phyloP scores from a whole-genome alignment of 164 flowering plant species.

The Santalum album region DNA sequence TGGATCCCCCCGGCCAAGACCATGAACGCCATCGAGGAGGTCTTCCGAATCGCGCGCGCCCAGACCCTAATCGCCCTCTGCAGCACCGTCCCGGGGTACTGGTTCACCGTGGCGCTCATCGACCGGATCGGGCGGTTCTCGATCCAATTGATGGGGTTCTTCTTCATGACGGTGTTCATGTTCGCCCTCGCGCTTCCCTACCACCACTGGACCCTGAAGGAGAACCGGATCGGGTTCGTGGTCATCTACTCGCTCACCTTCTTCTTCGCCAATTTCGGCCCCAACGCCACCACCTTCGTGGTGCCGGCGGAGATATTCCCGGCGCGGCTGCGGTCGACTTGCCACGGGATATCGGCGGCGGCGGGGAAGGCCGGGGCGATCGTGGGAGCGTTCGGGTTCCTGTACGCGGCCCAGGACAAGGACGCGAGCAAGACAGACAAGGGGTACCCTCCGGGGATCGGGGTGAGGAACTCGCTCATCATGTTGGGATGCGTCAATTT shows the following conservation, averaged over 20 bases:
- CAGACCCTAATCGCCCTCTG: slow-evolving; percentile 35
- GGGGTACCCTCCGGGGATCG: slow-evolving; percentile 41
- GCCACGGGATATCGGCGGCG: slow-evolving; percentile 46
- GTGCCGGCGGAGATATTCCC: slow-evolving; percentile 53
- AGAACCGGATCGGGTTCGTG: slow-evolving; percentile 32
- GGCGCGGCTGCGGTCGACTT: slow-evolving; percentile 40
- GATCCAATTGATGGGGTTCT: slow-evolving; percentile 34
- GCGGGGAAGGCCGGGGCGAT: slow-evolving; percentile 47
- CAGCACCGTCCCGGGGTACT: slow-evolving; percentile 34
- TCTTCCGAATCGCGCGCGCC: slow-evolving; percentile 26
- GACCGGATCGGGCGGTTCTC: slow-evolving; percentile 29
- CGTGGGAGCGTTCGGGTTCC: slow-evolving; percentile 41
- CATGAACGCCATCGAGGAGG: slow-evolving; percentile 34
- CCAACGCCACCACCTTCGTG: slow-evolving; percentile 39
- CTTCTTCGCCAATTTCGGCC: slow-evolving; percentile 49
- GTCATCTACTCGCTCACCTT: slow-evolving; percentile 36
- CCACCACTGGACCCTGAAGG: slow-evolving; percentile 32
- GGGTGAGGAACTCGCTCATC: slow-evolving; percentile 31
- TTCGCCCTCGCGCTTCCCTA: slow-evolving; percentile 42
- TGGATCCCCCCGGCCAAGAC: slow-evolving; percentile 29
- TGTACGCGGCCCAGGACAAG: slow-evolving; percentile 26
- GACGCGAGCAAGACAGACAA: slow-evolving; percentile 19
- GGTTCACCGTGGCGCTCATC: slow-evolving; percentile 33
- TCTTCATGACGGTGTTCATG: slow-evolving; percentile 50
- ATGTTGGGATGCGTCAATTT: slow-evolving; percentile 29